phyloP scores from a whole-genome alignment of 768 basidiomycete genomes.

The Suillus ampliporus region DNA sequence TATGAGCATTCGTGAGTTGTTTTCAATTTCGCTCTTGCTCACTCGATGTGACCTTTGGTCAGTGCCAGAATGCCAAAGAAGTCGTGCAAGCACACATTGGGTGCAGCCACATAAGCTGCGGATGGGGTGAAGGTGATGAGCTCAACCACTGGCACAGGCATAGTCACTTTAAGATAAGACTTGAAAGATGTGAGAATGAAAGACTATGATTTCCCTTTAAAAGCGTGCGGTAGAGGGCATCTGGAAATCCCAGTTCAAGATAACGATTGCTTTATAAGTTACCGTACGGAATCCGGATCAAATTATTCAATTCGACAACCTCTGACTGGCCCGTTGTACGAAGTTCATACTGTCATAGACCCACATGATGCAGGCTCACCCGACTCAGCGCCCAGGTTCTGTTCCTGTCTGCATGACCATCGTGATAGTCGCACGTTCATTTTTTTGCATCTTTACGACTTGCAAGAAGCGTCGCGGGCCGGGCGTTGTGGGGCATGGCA shows the following conservation, averaged over 20 bases:
- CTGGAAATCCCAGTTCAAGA: no score
- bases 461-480: background rate
- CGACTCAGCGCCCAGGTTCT: no score
- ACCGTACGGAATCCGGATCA: no score
- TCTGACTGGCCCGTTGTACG: no score
- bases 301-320: no score
- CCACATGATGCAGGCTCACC: no score
- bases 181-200: no score
- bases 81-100: background rate
- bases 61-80: background rate
- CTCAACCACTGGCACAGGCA: constrained; percentile 1
- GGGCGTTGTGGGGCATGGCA: background rate
- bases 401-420: background rate
- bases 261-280: no score
- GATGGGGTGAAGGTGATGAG: background rate
- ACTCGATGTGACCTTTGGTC: background rate
- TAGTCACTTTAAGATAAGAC: background rate
- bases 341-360: no score
- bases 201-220: background rate
- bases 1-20: no score
- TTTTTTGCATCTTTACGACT: background rate
- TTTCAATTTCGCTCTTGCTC: no score
- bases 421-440: background rate
- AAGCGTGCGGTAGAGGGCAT: no score
- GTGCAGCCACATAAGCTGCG: background rate